These are phyloP conservation scores for Yarrowia deformans DNA, from an alignment of 805 yeast species.

Conservation along the genomic window DNA sequence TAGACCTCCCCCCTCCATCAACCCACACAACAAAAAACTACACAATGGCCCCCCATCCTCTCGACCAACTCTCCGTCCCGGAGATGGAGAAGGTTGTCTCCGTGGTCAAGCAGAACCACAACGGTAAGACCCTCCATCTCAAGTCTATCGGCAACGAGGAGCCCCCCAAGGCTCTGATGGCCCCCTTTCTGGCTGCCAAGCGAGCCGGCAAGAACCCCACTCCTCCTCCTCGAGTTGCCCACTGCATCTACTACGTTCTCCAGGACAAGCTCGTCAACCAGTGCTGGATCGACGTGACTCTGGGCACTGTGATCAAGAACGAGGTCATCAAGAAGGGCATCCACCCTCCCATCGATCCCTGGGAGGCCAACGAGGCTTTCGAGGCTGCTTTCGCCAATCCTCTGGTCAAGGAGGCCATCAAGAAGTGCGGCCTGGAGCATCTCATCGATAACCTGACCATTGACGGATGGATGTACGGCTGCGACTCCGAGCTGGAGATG, in stretches of 20 bases:
- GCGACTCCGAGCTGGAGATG: conserved; percentile 60
- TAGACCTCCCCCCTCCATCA: no score
- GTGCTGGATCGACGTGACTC: conserved; percentile 71
- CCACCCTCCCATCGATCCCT: conserved; percentile 76
- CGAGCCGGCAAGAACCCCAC: conserved; percentile 56
- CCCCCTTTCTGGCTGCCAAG: conserved; percentile 72
- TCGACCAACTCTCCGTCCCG: conserved; percentile 49
- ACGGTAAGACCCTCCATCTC: conserved; percentile 48
- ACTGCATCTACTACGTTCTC: conserved; percentile 69
- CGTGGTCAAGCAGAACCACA: conserved; percentile 45
- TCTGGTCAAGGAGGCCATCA: conserved; percentile 66
- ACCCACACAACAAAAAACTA: neutral
- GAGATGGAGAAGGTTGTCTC: conserved; percentile 48
- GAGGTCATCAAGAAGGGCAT: conserved; percentile 64
- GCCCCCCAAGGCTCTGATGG: conserved; percentile 79
- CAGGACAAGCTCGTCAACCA: conserved; percentile 62
- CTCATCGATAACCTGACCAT: conserved; percentile 55
- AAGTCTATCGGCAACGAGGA: conserved; percentile 54
- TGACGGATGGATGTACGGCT: conserved; percentile 90
- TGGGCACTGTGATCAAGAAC: conserved; percentile 66
- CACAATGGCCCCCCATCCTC: conserved; percentile 47
- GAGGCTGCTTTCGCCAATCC: conserved; percentile 61
- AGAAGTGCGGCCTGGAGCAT: conserved; percentile 58
- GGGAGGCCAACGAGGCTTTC: conserved; percentile 65
- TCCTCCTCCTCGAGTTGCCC: conserved; percentile 72